Evolutionary conservation across 2,329 filamentous ascomycete genomes (phyloP).

Genomic region (Pseudogymnoascus sp.): DNA sequence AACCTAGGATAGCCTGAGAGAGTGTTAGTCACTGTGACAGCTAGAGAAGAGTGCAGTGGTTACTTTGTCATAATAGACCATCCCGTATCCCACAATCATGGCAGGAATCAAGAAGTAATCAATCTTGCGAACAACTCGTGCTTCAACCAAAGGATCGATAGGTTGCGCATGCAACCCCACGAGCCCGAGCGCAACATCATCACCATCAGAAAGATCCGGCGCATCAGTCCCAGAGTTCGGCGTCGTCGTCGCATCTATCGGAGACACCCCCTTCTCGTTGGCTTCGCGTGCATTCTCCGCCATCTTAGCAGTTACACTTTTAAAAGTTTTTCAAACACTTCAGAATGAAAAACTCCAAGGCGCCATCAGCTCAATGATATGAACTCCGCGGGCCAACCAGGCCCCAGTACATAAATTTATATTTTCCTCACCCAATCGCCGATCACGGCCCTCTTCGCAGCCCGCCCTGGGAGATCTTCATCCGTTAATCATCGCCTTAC

Average conservation of each 20-base stretch:
- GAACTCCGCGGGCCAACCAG: not conserved
- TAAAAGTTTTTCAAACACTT: not conserved
- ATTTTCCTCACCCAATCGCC: not conserved
- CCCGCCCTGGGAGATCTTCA: not conserved
- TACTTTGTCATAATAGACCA: conserved; percentile 64
- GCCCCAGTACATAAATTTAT: not conserved
- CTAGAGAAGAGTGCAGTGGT: conserved; percentile 13
- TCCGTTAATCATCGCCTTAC: conserved; percentile 4
- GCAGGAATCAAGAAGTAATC: conserved; percentile 59
- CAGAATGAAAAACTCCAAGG: not conserved
- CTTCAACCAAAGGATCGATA: conserved; percentile 43
- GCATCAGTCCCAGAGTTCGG: not conserved
- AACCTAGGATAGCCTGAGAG: conserved; percentile 58
- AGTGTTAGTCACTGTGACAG: not conserved
- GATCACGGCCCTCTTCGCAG: not conserved
- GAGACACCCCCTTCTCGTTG: not conserved
- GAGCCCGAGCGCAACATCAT: conserved; percentile 23
- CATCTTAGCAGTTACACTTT: not conserved
- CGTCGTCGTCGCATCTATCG: not conserved
- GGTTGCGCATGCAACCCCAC: conserved; percentile 21
- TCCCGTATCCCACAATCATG: conserved; percentile 56
- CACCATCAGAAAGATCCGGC: conserved; percentile 7
- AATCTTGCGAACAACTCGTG: conserved; percentile 55
- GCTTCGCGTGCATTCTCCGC: not conserved
- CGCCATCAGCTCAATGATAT: not conserved